Conservation (phyloP, 1,284 basidiomycete species). For the Prillingera fragicola region DNA sequence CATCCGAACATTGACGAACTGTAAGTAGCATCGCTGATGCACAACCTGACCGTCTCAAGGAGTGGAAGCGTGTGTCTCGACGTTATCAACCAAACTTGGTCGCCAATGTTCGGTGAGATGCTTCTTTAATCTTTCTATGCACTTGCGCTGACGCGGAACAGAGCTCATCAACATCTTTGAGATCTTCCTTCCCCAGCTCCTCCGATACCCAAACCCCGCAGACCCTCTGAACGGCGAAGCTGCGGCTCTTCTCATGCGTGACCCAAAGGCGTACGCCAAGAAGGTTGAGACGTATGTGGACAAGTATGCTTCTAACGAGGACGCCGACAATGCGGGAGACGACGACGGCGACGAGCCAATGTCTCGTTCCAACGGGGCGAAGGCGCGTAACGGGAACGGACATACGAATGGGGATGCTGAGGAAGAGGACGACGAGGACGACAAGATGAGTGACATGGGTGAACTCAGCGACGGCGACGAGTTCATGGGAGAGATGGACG, state of each 20-base stretch:
- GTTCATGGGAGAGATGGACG: constrained; percentile 39
- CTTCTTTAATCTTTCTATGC: constrained; percentile 10
- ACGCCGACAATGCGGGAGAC: constrained; percentile 46
- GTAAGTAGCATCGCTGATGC: constrained; percentile 52
- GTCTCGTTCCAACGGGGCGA: constrained; percentile 10
- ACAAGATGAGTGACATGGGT: constrained; percentile 87
- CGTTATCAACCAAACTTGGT: constrained; percentile 99
- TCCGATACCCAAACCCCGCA: constrained; percentile 95
- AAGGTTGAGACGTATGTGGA: constrained; percentile 67
- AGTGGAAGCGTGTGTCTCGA: constrained; percentile 93
- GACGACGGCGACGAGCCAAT: constrained; percentile 42
- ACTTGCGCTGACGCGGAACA: constrained; percentile 39
- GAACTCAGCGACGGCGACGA: constrained; percentile 73
- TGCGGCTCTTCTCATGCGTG: constrained; percentile 90
- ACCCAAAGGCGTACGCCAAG: constrained; percentile 86
- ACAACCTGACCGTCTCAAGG: constrained; percentile 51
- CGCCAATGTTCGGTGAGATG: constrained; percentile 86
- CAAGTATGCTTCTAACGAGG: constrained; percentile 48
- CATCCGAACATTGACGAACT: constrained; percentile 97
- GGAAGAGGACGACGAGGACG: constrained; percentile 58
- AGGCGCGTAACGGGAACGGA: constrained; percentile 9
- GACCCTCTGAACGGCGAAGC: constrained; percentile 98
- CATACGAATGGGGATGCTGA: constrained; percentile 61
- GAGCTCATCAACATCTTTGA: constrained; percentile 99
- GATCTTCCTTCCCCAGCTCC: constrained; percentile 90